Percentiles rank a stretch among this genome's conserved stretches.
phyloP scores from a whole-genome alignment of 306 rosid species.

The Medicago arabica region DNA sequence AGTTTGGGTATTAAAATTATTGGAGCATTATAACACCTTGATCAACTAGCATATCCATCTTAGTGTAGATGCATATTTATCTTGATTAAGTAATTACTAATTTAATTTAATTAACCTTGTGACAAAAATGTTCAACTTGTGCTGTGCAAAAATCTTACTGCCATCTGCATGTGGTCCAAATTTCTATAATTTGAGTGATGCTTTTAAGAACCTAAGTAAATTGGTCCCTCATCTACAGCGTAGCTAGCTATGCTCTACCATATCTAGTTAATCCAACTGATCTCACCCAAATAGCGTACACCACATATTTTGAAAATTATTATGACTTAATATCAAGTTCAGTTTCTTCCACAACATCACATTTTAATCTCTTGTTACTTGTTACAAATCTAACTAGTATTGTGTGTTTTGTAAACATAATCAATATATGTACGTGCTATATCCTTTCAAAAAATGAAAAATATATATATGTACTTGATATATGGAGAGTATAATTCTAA shows the following conservation, averaged over 20 bases:
- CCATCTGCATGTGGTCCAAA: constrained; percentile 67
- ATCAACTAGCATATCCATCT: neutral
- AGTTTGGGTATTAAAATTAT: neutral
- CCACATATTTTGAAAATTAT: constrained; percentile 58
- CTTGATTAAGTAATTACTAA: constrained; percentile 26
- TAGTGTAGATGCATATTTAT: neutral
- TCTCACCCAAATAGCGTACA: constrained; percentile 46
- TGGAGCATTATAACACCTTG: neutral
- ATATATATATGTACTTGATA: neutral
- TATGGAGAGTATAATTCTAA: neutral
- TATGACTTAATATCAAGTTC: constrained; percentile 37
- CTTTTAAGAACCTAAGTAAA: constrained; percentile 75
- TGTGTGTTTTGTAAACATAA: neutral
- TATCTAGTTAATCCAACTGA: constrained; percentile 40
- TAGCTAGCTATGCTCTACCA: constrained; percentile 49
- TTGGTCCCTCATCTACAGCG: constrained; percentile 76
- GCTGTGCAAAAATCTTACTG: constrained; percentile 78
- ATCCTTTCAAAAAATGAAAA: too few relatives aligned
- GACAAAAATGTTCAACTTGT: constrained; percentile 41
- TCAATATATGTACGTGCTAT: neutral
- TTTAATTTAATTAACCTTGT: constrained; percentile 9
- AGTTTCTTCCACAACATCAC: constrained; percentile 34
- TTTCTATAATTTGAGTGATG: constrained; percentile 57
- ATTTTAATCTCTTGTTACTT: neutral
- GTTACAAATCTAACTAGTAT: constrained; percentile 7